phyloP scores from a whole-genome alignment of 805 yeast species.

The Cyberlindnera saturnus region DNA sequence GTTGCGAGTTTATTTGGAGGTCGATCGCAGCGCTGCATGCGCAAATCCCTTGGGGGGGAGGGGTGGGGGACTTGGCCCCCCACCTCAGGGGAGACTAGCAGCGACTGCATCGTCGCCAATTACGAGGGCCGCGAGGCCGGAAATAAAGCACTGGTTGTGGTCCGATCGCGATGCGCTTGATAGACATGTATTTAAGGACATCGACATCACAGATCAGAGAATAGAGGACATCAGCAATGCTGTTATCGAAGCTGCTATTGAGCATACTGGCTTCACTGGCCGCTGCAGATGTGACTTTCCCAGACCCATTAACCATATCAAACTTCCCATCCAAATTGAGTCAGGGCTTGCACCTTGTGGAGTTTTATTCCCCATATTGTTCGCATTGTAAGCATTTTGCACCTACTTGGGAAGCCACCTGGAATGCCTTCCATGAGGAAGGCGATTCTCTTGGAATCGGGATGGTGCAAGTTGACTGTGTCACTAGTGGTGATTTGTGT shows the following conservation, averaged over 20 bases:
- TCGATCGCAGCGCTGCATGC: no score
- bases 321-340: constrained; percentile 45
- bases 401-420: constrained; percentile 77
- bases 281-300: constrained; percentile 25
- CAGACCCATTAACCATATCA: constrained; percentile 42
- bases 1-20: no score
- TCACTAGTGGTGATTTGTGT: constrained; percentile 83
- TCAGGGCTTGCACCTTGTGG: constrained; percentile 65
- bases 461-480: constrained; percentile 80
- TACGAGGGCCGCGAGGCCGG: no score
- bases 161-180: no score
- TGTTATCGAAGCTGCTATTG: background rate
- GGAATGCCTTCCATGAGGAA: constrained; percentile 40
- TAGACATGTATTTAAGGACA: background rate
- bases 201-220: background rate
- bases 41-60: no score
- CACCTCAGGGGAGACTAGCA: no score
- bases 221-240: no score
- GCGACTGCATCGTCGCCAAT: no score
- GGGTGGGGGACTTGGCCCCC: no score
- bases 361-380: constrained; percentile 89
- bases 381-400: constrained; percentile 72
- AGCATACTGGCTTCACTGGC: background rate
- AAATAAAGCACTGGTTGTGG: no score
- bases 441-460: constrained; percentile 38